Evolutionary conservation across 2,329 filamentous ascomycete species (phyloP).

Genomic region (Neofusicoccum laricinum): DNA sequence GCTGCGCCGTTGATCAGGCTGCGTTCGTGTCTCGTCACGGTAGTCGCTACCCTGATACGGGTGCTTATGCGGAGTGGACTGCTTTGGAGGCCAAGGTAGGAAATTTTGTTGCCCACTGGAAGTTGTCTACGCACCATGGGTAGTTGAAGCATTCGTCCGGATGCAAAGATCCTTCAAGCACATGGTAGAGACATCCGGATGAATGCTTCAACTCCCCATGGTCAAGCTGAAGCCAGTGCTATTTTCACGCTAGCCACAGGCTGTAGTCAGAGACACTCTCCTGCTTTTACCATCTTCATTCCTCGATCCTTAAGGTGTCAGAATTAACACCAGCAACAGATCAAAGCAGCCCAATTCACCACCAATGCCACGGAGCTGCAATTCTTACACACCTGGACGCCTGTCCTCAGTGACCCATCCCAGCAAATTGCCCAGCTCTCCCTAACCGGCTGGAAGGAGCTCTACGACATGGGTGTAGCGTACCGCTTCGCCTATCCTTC

Average conservation of each 20-base stretch:
- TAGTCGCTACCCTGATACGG: slow-evolving; percentile 60
- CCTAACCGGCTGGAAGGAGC: slow-evolving; percentile 62
- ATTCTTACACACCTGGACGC: slow-evolving; percentile 59
- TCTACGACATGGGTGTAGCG: slow-evolving; percentile 54
- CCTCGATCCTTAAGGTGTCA: no score
- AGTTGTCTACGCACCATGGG: no score
- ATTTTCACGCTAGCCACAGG: no score
- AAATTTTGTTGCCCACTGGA: no score
- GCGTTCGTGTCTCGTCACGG: slow-evolving; percentile 61
- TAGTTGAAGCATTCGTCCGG: background rate
- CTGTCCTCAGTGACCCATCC: slow-evolving; percentile 54
- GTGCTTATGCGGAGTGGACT: slow-evolving; percentile 58
- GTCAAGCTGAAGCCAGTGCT: no score
- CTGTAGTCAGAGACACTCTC: no score
- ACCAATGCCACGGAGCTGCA: slow-evolving; percentile 49
- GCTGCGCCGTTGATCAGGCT: slow-evolving; percentile 59
- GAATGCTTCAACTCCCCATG: background rate
- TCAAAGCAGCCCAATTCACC: slow-evolving; percentile 54
- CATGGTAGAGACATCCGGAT: no score
- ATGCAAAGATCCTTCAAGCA: no score
- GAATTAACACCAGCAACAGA: no score
- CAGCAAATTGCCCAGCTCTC: slow-evolving; percentile 59
- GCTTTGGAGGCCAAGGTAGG: slow-evolving; percentile 25
- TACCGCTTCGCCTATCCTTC: slow-evolving; percentile 45
- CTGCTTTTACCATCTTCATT: no score